A percentile compares a stretch with the other conserved stretches of the same genome.
Conservation (phyloP, 1,139 yeast genomes). For the Blastobotrys proliferans region DNA sequence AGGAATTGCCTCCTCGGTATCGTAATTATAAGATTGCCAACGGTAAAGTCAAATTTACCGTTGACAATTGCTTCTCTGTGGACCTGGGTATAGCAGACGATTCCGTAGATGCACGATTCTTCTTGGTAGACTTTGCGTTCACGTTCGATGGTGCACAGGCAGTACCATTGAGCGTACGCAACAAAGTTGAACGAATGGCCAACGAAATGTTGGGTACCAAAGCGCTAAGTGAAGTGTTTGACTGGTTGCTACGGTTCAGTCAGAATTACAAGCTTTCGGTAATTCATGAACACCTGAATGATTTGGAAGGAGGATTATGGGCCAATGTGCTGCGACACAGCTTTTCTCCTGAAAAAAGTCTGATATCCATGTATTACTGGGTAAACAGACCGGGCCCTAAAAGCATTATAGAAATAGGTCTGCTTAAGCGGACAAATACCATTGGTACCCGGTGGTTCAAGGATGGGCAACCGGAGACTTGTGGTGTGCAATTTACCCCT, state of each 20-base stretch:
- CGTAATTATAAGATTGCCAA: constrained; percentile 60
- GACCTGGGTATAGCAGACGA: constrained; percentile 71
- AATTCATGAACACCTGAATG: constrained; percentile 60
- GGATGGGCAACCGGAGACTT: constrained; percentile 44
- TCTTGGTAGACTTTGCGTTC: constrained; percentile 71
- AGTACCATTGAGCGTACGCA: constrained; percentile 38
- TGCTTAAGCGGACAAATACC: constrained; percentile 48
- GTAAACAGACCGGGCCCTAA: constrained; percentile 41
- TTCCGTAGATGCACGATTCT: constrained; percentile 52
- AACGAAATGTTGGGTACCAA: constrained; percentile 53
- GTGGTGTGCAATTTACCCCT: constrained; percentile 27
- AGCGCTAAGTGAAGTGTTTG: constrained; percentile 59
- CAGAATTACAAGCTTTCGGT: constrained; percentile 70
- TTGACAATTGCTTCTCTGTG: constrained; percentile 63
- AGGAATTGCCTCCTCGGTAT: constrained; percentile 58
- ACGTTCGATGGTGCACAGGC: constrained; percentile 34
- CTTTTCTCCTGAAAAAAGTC: constrained; percentile 58
- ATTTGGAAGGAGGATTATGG: constrained; percentile 57
- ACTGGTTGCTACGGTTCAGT: constrained; percentile 64
- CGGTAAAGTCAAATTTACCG: constrained; percentile 69
- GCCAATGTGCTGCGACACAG: constrained; percentile 62
- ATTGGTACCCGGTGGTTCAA: constrained; percentile 61
- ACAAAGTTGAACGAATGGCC: constrained; percentile 50
- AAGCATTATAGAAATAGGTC: constrained; percentile 63
- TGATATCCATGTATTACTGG: constrained; percentile 72